A percentile compares a stretch with the other conserved stretches of the same genome.
These are phyloP conservation scores for Kodamaea sp. DNA, from an alignment of 1,139 yeast genomes.

Conservation along the genomic window DNA sequence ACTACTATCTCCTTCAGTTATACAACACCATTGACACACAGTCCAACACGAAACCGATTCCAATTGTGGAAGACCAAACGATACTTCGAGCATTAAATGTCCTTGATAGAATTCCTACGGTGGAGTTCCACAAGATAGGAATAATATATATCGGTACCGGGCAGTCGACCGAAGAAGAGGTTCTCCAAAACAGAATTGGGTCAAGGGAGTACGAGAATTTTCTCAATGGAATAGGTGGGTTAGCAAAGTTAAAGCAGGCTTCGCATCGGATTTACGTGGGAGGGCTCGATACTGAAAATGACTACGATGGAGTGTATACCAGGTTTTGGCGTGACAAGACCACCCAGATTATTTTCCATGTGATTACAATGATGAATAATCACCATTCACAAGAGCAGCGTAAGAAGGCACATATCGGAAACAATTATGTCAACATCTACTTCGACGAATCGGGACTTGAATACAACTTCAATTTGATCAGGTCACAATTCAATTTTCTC, in stretches of 20 bases:
- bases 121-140: conserved; percentile 79
- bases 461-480: conserved; percentile 70
- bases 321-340: conserved; percentile 72
- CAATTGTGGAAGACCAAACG: conserved; percentile 48
- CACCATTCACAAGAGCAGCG: conserved; percentile 40
- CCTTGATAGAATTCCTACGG: conserved; percentile 76
- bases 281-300: conserved; percentile 71
- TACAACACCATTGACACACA: conserved; percentile 26
- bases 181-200: conserved; percentile 65
- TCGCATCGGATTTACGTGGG: conserved; percentile 63
- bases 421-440: conserved; percentile 76
- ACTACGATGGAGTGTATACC: conserved; percentile 76
- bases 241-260: conserved; percentile 57
- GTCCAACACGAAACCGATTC: conserved; percentile 31
- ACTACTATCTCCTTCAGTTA: conserved; percentile 35
- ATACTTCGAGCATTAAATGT: conserved; percentile 60
- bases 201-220: conserved; percentile 64
- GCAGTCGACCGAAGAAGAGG: conserved; percentile 64
- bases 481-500: conserved; percentile 80
- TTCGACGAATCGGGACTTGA: conserved; percentile 71
- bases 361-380: conserved; percentile 71
- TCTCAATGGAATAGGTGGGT: conserved; percentile 56
- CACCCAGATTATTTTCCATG: conserved; percentile 73
- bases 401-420: conserved; percentile 86
- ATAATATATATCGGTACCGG: conserved; percentile 70